Base-by-base conservation (phyloP, 2,329 filamentous ascomycete genomes). In the Purpureocillium takamizusanense region DNA sequence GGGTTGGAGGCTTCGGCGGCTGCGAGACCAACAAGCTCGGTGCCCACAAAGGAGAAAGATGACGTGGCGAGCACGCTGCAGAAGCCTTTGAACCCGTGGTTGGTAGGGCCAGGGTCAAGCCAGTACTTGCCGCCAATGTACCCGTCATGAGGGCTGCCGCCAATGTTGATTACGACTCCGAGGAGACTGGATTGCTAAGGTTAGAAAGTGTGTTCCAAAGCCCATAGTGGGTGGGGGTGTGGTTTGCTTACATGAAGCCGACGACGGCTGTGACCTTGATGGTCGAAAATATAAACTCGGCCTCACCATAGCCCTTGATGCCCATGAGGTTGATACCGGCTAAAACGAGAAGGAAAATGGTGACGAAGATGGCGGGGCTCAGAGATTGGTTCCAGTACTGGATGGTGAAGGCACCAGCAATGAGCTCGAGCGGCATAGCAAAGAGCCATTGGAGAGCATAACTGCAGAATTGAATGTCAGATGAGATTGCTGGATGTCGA, bases 361-460 rank as follows among this genome's bases (percentile, higher is more conserved):
- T 75, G 14, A 94, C 83, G 65, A 83, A 94, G n/a, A 83, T 78
- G 30, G 79, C 75, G 45, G 76, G 76, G 35, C 75, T 71, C 43
- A 85, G 61, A 21, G 59, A 45, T 1, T 70, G 56, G 36, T 77
- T 74, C 86, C 86, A 92, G 56, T 81, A 90, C 27, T 78, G 70
- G 38, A 90, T 78, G 0, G 84, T 89, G 33, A 90, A 78, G 4
- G 83, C 81, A 2, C 85, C 86, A 3, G 84, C 82, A 41, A 89
- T 83, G 38, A 90, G 81, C 58, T 92, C 86, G 25, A 90, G 28
- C 28, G 88, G 88, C 27, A 95, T 62, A 0, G 88, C 78, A 28
- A 87, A 73, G 2, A 94, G 71, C 88, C 88, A 95, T 62, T 94
- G 84, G 49, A 94, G 60, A 6, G 85, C 86, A 58, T 94, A 94